phyloP scores from a whole-genome alignment of 768 basidiomycete species.

The Cytidiella melzeri region DNA sequence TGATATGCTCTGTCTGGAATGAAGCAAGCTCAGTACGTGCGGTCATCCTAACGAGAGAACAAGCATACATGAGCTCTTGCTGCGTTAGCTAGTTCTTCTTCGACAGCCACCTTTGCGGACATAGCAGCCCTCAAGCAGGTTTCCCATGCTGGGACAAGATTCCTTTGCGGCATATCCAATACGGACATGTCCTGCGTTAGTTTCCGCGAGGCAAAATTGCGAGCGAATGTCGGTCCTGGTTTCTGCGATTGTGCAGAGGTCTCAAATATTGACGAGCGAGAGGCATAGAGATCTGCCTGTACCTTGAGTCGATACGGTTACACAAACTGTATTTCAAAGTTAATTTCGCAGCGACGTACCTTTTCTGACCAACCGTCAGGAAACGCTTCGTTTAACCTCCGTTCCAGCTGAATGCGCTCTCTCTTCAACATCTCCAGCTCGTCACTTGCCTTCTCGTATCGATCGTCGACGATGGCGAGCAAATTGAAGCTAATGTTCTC shows the following conservation, averaged over 20 bases:
- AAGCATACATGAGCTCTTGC: constrained; percentile 38
- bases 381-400: constrained; percentile 30
- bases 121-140: constrained; percentile 36
- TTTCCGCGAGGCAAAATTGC: constrained; percentile 39
- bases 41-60: background rate
- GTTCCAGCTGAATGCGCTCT: constrained; percentile 40
- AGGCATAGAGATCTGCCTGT: constrained; percentile 29
- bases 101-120: constrained; percentile 32
- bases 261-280: constrained; percentile 27
- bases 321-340: background rate
- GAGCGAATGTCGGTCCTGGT: constrained; percentile 31
- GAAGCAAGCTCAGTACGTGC: background rate
- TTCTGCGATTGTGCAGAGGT: constrained; percentile 22
- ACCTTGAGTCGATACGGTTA: constrained; percentile 28
- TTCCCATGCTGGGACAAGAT: constrained; percentile 41
- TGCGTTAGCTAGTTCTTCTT: constrained; percentile 45
- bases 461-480: constrained; percentile 52
- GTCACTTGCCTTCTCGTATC: constrained; percentile 43
- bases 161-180: constrained; percentile 34
- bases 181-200: constrained; percentile 39
- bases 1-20: constrained; percentile 47
- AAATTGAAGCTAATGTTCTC: constrained; percentile 53
- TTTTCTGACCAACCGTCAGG: constrained; percentile 33
- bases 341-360: constrained; percentile 13
- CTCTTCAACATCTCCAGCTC: constrained; percentile 47